Evolutionary conservation across 2,329 filamentous ascomycete genomes (phyloP).

Genomic region (Pezicula carpinea): DNA sequence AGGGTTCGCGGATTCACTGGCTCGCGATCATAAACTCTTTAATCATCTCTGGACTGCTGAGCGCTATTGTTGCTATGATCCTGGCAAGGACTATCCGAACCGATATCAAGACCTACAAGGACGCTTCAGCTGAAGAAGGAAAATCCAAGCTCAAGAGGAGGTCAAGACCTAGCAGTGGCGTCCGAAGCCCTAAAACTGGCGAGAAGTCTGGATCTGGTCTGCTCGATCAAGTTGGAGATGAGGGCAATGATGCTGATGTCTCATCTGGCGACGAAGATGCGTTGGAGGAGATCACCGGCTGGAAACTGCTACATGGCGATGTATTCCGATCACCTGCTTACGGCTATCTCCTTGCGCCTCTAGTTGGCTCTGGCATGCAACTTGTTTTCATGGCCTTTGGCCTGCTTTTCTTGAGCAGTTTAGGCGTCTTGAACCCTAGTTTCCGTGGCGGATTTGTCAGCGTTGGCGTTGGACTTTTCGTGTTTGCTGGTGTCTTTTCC

Average conservation of each 20-base stretch:
- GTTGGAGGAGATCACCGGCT: slow-evolving; percentile 76
- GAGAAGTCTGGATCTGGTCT: slow-evolving; percentile 53
- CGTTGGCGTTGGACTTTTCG: slow-evolving; percentile 76
- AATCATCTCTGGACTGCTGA: slow-evolving; percentile 75
- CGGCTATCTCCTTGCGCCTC: slow-evolving; percentile 70
- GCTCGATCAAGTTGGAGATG: slow-evolving; percentile 54
- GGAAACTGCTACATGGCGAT: slow-evolving; percentile 86
- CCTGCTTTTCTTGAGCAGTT: slow-evolving; percentile 65
- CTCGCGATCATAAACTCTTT: slow-evolving; percentile 83
- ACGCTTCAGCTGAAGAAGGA: slow-evolving; percentile 61
- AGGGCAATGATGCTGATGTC: slow-evolving; percentile 45
- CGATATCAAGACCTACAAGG: slow-evolving; percentile 72
- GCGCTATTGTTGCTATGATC: slow-evolving; percentile 76
- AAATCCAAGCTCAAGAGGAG: slow-evolving; percentile 51
- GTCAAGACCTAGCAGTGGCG: slow-evolving; percentile 33
- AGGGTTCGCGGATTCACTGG: slow-evolving; percentile 80
- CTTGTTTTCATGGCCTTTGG: slow-evolving; percentile 76
- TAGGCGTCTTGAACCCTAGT: slow-evolving; percentile 78
- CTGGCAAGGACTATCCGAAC: slow-evolving; percentile 71
- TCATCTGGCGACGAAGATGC: slow-evolving; percentile 63
- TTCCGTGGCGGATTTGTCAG: slow-evolving; percentile 88
- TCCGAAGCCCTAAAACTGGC: slow-evolving; percentile 37
- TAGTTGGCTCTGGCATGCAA: slow-evolving; percentile 83
- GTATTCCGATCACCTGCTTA: slow-evolving; percentile 72
- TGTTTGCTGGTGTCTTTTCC: slow-evolving; percentile 78